Conservation (phyloP, 2,329 filamentous ascomycete species). For the Fusarium virguliforme region DNA sequence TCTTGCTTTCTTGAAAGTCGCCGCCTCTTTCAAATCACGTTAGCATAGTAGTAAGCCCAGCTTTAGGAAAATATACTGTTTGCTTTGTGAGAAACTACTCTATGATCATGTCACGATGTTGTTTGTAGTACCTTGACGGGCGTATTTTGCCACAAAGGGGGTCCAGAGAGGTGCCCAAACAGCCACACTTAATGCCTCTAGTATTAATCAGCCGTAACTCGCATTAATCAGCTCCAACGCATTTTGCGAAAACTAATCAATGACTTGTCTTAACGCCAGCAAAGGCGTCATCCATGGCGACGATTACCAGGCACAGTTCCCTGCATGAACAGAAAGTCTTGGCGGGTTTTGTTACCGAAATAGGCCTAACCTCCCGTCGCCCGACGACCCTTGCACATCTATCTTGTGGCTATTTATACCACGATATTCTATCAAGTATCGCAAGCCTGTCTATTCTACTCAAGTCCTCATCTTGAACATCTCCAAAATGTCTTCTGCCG, state of each 20-base stretch:
- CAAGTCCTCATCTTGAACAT: not conserved
- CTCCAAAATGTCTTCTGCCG: slow-evolving; percentile 23
- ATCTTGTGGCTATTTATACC: not conserved
- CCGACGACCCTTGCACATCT: not conserved
- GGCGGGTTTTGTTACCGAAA: slow-evolving; percentile 3
- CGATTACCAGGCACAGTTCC: not conserved
- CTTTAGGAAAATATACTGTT: no score
- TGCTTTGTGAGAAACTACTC: no score
- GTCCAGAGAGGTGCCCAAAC: no score
- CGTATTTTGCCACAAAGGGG: no score
- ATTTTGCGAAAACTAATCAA: not conserved
- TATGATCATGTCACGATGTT: no score
- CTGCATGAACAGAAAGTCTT: not conserved
- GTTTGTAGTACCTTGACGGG: no score
- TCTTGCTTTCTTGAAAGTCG: no score
- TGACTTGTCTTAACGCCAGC: not conserved
- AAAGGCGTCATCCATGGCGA: not conserved
- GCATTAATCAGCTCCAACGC: no score
- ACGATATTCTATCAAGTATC: not conserved
- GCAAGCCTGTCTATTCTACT: not conserved
- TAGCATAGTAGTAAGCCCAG: no score
- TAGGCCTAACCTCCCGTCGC: not conserved
- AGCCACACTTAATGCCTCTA: no score
- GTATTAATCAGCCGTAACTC: no score
- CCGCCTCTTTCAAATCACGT: no score